Conservation (phyloP, 1,139 yeast genomes). For the Sugiyamaella neomexicana region DNA sequence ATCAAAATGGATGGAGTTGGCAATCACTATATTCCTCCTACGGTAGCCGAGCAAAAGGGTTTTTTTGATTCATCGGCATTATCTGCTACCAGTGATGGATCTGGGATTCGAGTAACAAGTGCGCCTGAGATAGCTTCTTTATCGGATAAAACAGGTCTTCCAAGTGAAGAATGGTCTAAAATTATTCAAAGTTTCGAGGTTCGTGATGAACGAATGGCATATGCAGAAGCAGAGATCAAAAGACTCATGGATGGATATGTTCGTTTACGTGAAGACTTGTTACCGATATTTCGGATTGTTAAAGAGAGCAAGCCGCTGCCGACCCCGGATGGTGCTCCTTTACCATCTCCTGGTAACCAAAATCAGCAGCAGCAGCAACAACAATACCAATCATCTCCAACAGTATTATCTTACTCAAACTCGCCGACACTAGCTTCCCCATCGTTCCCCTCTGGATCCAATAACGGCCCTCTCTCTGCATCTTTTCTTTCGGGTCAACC, state of each 20-base stretch:
- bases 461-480: conserved; percentile 13
- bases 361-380: not conserved
- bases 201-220: conserved; percentile 40
- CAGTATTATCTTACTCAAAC: conserved; percentile 13
- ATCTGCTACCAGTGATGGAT: not conserved
- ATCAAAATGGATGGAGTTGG: conserved; percentile 35
- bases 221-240: conserved; percentile 41
- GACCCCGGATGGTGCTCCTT: conserved; percentile 38
- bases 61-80: not conserved
- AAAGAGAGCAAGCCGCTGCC: conserved; percentile 48
- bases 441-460: conserved; percentile 8
- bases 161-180: conserved; percentile 6
- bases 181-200: conserved; percentile 34
- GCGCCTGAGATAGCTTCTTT: not conserved
- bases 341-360: conserved; percentile 7
- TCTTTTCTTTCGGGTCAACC: conserved; percentile 10
- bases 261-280: conserved; percentile 43
- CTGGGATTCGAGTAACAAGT: not conserved
- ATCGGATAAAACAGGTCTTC: not conserved
- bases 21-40: conserved; percentile 37
- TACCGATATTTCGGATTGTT: conserved; percentile 43
- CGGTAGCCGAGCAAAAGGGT: conserved; percentile 23
- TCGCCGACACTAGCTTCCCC: conserved; percentile 19
- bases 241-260: conserved; percentile 38
- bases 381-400: conserved; percentile 17